Percentiles rank a stretch among this genome's conserved stretches.
Conservation (phyloP, 1,284 basidiomycete genomes). For the Ceratobasidium sp. region DNA sequence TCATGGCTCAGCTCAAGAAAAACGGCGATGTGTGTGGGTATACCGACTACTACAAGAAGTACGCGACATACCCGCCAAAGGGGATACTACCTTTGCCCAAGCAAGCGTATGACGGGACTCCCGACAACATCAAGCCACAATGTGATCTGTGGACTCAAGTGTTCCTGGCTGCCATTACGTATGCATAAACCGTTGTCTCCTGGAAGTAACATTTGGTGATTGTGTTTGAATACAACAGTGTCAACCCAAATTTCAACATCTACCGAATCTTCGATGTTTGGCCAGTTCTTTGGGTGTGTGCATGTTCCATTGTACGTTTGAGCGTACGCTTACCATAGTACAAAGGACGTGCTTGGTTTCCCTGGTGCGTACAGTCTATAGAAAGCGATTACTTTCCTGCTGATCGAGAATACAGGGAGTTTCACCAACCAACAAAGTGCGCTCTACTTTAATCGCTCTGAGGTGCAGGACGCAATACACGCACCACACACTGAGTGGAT, state of each 20-base stretch:
- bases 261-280: slow-evolving; percentile 70
- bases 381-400: slow-evolving; percentile 54
- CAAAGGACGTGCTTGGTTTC: slow-evolving; percentile 78
- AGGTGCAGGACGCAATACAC: slow-evolving; percentile 77
- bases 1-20: slow-evolving; percentile 64
- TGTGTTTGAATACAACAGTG: no score
- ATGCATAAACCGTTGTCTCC: background rate
- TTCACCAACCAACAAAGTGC: slow-evolving; percentile 54
- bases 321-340: slow-evolving; percentile 50
- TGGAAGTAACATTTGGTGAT: no score
- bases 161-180: slow-evolving; percentile 61
- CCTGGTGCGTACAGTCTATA: slow-evolving; percentile 61
- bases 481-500: slow-evolving; percentile 70
- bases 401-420: slow-evolving; percentile 30
- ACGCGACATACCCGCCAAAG: slow-evolving; percentile 69
- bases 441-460: slow-evolving; percentile 70
- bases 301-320: background rate
- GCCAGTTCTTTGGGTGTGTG: slow-evolving; percentile 32
- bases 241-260: slow-evolving; percentile 79
- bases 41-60: slow-evolving; percentile 65
- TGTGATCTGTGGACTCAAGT: slow-evolving; percentile 74
- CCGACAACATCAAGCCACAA: slow-evolving; percentile 47
- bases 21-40: slow-evolving; percentile 66
- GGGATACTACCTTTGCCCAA: slow-evolving; percentile 62
- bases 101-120: slow-evolving; percentile 59